Percentiles rank a stretch among this genome's conserved stretches.
Conservation (phyloP, 1,284 basidiomycete genomes). For the Lentinula novae-zelandiae region DNA sequence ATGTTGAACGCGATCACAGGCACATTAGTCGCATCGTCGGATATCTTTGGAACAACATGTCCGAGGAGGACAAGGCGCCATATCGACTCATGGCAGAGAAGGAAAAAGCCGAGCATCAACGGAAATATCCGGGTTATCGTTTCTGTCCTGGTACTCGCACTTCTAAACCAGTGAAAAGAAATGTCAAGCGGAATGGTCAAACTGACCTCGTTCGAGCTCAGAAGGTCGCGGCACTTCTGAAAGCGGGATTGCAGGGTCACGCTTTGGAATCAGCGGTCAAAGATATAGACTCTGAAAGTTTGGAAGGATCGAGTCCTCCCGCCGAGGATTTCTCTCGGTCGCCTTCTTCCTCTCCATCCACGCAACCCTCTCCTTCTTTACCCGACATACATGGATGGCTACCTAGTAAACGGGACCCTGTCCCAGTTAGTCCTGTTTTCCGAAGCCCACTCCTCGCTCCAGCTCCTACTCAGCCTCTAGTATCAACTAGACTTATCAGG, state of each 20-base stretch:
- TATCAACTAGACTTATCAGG: not conserved
- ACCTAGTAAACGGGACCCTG: conserved; percentile 4
- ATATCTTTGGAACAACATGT: conserved; percentile 48
- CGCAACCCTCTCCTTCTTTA: not conserved
- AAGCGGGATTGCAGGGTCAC: conserved; percentile 48
- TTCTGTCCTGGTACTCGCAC: conserved; percentile 45
- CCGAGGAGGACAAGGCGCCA: conserved; percentile 40
- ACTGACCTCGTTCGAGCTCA: conserved; percentile 47
- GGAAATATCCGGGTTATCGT: conserved; percentile 52
- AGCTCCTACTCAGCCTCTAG: not conserved
- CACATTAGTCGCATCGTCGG: conserved; percentile 56
- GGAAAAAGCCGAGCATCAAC: conserved; percentile 55
- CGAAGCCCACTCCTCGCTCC: conserved; percentile 34
- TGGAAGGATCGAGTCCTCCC: not conserved
- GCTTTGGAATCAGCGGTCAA: conserved; percentile 47
- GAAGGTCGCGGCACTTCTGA: conserved; percentile 49
- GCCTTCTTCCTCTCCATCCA: not conserved
- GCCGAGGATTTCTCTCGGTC: conserved; percentile 3
- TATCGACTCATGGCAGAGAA: conserved; percentile 52
- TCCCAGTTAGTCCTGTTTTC: conserved; percentile 25
- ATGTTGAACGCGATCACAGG: conserved; percentile 51
- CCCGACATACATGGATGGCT: conserved; percentile 3
- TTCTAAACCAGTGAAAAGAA: conserved; percentile 41
- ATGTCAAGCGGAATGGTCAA: conserved; percentile 46
- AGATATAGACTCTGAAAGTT: conserved; percentile 22